Evolutionary conservation across 2,329 filamentous ascomycete genomes (phyloP).

Genomic region (Botrytis pseudocinerea): DNA sequence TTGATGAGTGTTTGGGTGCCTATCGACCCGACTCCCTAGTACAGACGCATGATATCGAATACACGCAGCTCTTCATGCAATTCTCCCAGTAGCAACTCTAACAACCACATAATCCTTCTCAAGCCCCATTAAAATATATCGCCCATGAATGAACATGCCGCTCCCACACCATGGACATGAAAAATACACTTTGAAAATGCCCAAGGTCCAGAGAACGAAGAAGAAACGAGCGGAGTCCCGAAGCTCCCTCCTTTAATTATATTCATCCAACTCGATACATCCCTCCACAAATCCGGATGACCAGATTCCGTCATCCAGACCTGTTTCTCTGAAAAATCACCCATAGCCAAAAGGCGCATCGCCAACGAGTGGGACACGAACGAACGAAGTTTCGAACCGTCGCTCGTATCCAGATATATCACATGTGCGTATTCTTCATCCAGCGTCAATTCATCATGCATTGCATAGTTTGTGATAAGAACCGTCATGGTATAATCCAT

Average conservation of each 20-base stretch:
- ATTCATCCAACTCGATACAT: background rate
- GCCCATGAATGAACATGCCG: background rate
- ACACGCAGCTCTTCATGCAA: background rate
- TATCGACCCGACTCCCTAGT: background rate
- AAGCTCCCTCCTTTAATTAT: background rate
- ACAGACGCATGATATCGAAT: too few species aligned
- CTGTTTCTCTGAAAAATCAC: background rate
- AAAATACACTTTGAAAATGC: slow-evolving; percentile 1
- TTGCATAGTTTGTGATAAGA: background rate
- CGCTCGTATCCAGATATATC: background rate
- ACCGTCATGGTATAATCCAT: slow-evolving; percentile 12
- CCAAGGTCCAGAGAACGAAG: background rate
- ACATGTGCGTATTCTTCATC: background rate
- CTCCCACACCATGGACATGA: background rate
- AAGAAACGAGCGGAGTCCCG: background rate
- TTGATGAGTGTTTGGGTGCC: background rate
- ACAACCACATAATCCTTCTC: background rate
- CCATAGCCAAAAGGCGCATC: background rate
- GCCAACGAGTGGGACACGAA: background rate
- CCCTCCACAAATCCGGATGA: background rate
- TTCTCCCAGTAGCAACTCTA: background rate
- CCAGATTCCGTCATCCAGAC: background rate
- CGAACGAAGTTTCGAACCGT: slow-evolving; percentile 4
- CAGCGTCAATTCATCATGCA: background rate
- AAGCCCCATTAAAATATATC: background rate